A percentile compares a stretch with the other conserved stretches of the same genome.
Conservation (phyloP, 208 protist species). For the Leishmania turanica region DNA sequence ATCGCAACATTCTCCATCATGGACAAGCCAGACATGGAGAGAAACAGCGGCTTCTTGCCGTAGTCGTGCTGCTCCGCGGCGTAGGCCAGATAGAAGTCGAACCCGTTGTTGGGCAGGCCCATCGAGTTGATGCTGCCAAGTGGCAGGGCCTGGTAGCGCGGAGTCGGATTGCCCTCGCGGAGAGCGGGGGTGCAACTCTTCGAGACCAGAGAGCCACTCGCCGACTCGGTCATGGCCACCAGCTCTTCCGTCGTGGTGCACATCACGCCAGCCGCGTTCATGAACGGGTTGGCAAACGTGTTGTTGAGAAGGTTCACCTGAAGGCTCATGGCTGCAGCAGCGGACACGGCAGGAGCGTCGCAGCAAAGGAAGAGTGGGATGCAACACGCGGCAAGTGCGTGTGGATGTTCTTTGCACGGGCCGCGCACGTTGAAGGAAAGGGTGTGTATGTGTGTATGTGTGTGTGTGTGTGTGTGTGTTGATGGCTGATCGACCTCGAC, state of each 20-base stretch:
- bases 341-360: neutral
- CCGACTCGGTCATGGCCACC: constrained; percentile 48
- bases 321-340: constrained; percentile 54
- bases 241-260: constrained; percentile 76
- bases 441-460: neutral
- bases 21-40: constrained; percentile 85
- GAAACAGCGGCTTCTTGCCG: constrained; percentile 78
- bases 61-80: constrained; percentile 57
- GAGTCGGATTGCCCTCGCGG: constrained; percentile 82
- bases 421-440: neutral
- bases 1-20: constrained; percentile 80
- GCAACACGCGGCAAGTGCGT: neutral
- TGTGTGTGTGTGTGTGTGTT: neutral
- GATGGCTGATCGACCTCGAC: neutral
- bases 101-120: constrained; percentile 87
- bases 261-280: constrained; percentile 88
- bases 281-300: constrained; percentile 83
- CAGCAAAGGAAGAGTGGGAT: neutral
- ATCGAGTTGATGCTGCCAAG: constrained; percentile 91
- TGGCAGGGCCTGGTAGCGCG: constrained; percentile 67
- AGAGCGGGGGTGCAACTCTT: constrained; percentile 82
- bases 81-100: constrained; percentile 82
- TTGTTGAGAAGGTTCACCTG: constrained; percentile 59
- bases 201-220: constrained; percentile 75
- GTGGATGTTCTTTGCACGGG: neutral